These are phyloP conservation scores for Penicillium angulare DNA, from an alignment of 495 filamentous ascomycete species.

Conservation along the genomic window DNA sequence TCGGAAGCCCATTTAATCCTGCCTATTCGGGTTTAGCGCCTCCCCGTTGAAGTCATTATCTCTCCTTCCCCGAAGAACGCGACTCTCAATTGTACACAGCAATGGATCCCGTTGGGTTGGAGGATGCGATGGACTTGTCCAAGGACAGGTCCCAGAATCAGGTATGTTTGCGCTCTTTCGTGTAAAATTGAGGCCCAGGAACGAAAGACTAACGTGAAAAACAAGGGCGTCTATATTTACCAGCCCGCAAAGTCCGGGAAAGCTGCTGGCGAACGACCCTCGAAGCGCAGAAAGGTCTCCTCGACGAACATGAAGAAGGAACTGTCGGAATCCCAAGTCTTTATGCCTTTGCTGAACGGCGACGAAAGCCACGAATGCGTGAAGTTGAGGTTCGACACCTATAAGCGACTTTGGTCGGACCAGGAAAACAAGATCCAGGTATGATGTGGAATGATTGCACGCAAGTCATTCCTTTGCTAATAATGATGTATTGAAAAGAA, in stretches of 20 bases:
- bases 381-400: constrained; percentile 58
- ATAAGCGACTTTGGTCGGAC: constrained; percentile 62
- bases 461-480: constrained; percentile 6
- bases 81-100: constrained; percentile 10
- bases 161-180: constrained; percentile 29
- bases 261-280: constrained; percentile 46
- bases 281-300: constrained; percentile 62
- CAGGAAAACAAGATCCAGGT: constrained; percentile 72
- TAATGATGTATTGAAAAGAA: constrained; percentile 15
- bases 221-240: constrained; percentile 71
- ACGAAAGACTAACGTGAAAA: constrained; percentile 11
- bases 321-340: constrained; percentile 30
- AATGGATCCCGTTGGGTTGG: constrained; percentile 29
- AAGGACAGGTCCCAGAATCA: constrained; percentile 45
- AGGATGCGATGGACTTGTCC: constrained; percentile 26
- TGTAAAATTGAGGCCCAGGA: neutral
- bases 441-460: neutral
- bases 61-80: constrained; percentile 11
- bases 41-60: constrained; percentile 8
- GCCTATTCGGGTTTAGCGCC: constrained; percentile 39
- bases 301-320: constrained; percentile 19
- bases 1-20: constrained; percentile 30
- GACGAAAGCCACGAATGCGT: constrained; percentile 53
- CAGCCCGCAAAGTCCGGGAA: constrained; percentile 45
- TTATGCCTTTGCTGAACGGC: constrained; percentile 63